Conservation (phyloP, 2,329 filamentous ascomycete genomes). For the Aspergillus sp. region DNA sequence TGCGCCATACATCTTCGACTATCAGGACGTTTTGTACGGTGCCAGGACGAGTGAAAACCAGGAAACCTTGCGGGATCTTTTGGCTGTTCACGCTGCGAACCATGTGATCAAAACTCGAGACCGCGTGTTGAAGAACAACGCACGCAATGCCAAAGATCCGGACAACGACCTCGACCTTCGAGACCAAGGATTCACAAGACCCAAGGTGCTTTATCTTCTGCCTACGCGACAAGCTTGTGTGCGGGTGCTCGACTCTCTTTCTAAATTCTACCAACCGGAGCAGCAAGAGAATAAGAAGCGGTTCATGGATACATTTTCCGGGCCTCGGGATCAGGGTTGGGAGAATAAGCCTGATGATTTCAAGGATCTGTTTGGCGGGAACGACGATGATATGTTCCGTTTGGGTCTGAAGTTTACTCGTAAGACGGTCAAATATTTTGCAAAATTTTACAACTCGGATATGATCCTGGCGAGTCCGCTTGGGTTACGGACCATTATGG, state of each 20-base stretch:
- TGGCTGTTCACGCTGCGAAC: constrained; percentile 79
- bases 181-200: constrained; percentile 92
- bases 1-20: constrained; percentile 68
- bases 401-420: constrained; percentile 94
- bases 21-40: constrained; percentile 73
- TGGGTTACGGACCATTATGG: constrained; percentile 83
- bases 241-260: constrained; percentile 69
- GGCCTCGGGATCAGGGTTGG: constrained; percentile 61
- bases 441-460: constrained; percentile 93
- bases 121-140: constrained; percentile 85
- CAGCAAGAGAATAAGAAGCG: constrained; percentile 93
- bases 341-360: constrained; percentile 79
- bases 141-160: constrained; percentile 62
- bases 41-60: constrained; percentile 65
- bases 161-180: constrained; percentile 65
- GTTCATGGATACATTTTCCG: constrained; percentile 76
- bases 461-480: constrained; percentile 88
- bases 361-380: constrained; percentile 80
- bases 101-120: constrained; percentile 92
- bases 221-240: constrained; percentile 84
- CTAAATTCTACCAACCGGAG: constrained; percentile 68
- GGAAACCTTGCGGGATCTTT: constrained; percentile 60
- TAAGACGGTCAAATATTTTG: constrained; percentile 90
- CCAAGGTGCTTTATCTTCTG: constrained; percentile 84
- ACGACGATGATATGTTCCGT: constrained; percentile 95